Conservation (phyloP, 768 basidiomycete genomes). For the Lentinula raphanica region DNA sequence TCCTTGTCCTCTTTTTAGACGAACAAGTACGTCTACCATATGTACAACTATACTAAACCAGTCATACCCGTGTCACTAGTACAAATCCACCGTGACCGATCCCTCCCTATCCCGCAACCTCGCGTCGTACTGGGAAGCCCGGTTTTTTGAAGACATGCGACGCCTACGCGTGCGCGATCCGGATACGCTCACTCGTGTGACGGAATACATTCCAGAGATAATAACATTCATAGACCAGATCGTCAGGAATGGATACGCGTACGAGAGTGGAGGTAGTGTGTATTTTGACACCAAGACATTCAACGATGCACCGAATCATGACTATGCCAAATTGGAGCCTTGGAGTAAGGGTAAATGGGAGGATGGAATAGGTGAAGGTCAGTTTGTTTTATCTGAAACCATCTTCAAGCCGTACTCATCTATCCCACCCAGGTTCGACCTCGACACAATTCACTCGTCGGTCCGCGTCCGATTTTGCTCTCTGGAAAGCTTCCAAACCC, state of each 20-base stretch:
- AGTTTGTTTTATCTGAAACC: neutral
- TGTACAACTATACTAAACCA: conserved; percentile 7
- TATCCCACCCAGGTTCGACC: conserved; percentile 42
- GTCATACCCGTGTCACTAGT: conserved; percentile 36
- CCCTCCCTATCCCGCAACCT: conserved; percentile 79
- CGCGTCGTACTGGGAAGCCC: conserved; percentile 82
- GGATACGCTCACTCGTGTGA: conserved; percentile 89
- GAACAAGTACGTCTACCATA: conserved; percentile 47
- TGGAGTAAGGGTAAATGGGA: conserved; percentile 94
- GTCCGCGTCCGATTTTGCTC: conserved; percentile 88
- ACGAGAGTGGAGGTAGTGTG: conserved; percentile 67
- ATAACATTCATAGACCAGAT: conserved; percentile 84
- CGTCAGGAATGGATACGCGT: conserved; percentile 79
- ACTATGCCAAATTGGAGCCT: conserved; percentile 92
- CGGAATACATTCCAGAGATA: conserved; percentile 95
- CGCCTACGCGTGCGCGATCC: conserved; percentile 84
- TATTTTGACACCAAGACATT: conserved; percentile 89
- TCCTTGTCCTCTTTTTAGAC: conserved; percentile 71
- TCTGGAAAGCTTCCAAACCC: conserved; percentile 96
- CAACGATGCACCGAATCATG: conserved; percentile 68
- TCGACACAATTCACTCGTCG: conserved; percentile 58
- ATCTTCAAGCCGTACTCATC: neutral
- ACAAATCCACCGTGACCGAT: conserved; percentile 77
- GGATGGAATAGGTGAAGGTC: conserved; percentile 85
- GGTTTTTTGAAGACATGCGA: conserved; percentile 90